Conservation (phyloP, 768 basidiomycete genomes). For the Trametes coccinea region DNA sequence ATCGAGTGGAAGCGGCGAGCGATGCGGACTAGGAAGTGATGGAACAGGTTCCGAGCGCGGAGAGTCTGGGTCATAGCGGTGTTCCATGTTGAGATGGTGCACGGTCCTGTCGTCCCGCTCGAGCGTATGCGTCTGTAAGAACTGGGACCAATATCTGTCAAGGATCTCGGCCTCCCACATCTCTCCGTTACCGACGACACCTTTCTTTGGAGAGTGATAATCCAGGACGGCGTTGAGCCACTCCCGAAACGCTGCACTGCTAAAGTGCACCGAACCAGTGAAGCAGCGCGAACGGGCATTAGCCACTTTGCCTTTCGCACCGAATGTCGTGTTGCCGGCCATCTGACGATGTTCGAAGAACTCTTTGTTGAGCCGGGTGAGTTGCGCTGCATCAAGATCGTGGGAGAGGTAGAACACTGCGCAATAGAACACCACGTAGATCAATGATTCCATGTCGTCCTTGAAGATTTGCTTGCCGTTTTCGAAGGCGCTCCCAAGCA, state of each 20-base stretch:
- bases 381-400: too few species aligned
- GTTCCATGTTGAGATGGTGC: not conserved
- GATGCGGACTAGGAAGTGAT: too few species aligned
- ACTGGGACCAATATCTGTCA: not conserved
- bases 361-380: too few species aligned
- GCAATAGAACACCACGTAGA: conserved; percentile 16
- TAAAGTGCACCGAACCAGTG: not conserved
- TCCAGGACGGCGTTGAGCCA: conserved; percentile 7
- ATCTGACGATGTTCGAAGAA: too few species aligned
- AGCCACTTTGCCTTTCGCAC: not conserved
- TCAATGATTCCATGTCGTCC: conserved; percentile 15
- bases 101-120: not conserved
- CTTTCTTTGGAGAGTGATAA: not conserved
- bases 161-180: not conserved
- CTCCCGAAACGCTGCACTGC: not conserved
- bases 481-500: not conserved
- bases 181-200: not conserved
- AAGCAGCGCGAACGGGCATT: not conserved
- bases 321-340: too few species aligned
- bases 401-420: not conserved
- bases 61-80: too few species aligned
- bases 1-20: too few species aligned
- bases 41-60: too few species aligned
- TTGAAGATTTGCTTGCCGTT: not conserved
- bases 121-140: not conserved